A percentile compares a stretch with the other conserved stretches of the same genome.
phyloP scores from a whole-genome alignment of 2,329 filamentous ascomycete genomes.

The Malbranchea zuffiana region DNA sequence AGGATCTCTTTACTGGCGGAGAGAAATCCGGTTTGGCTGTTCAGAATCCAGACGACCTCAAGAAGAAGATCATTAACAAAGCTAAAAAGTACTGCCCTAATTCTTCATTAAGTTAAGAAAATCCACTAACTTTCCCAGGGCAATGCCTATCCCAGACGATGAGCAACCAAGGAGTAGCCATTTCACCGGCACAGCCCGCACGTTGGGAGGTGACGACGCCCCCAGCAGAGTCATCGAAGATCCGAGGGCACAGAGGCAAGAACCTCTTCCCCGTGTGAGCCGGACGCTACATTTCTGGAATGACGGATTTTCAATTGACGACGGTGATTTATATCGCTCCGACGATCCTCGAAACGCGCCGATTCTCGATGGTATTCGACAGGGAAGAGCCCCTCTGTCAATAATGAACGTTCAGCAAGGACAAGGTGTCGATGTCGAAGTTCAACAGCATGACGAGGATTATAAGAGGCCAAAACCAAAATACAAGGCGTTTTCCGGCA shows the following conservation, averaged over 20 bases:
- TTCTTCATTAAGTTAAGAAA: constrained; percentile 19
- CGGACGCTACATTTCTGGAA: constrained; percentile 54
- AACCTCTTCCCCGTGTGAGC: constrained; percentile 41
- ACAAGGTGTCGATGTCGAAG: constrained; percentile 55
- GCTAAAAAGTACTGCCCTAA: constrained; percentile 24
- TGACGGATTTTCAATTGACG: constrained; percentile 56
- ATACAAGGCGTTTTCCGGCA: constrained; percentile 52
- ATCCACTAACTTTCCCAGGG: constrained; percentile 5
- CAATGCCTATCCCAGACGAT: constrained; percentile 31
- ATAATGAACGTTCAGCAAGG: constrained; percentile 53
- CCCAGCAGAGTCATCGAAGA: constrained; percentile 48
- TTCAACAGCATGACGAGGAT: constrained; percentile 53
- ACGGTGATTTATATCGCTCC: constrained; percentile 52
- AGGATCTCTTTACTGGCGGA: constrained; percentile 53
- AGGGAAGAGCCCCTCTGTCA: constrained; percentile 50
- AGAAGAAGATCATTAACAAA: constrained; percentile 41
- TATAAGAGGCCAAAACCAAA: constrained; percentile 53
- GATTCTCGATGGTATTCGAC: constrained; percentile 52
- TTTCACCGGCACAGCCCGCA: constrained; percentile 52
- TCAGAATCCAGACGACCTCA: constrained; percentile 50
- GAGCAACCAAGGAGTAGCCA: constrained; percentile 32
- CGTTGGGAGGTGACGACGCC: constrained; percentile 54
- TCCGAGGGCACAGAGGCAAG: constrained; percentile 34
- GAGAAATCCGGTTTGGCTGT: constrained; percentile 59
- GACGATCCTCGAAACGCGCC: constrained; percentile 53